Evolutionary conservation across 768 basidiomycete genomes (phyloP).

Genomic region (Dentipellis sp.): DNA sequence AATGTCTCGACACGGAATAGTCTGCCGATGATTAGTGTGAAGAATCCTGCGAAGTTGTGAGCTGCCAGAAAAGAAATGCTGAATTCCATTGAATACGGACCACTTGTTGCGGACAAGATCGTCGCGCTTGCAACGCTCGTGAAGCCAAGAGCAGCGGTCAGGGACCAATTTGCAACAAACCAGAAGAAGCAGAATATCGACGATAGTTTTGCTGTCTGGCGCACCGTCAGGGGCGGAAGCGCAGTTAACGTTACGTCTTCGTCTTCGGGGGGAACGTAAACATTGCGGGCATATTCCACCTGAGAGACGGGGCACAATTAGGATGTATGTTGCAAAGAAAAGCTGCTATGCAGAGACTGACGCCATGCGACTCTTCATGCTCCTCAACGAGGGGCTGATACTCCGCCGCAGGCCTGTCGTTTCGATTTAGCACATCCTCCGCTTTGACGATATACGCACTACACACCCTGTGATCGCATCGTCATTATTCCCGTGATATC

Average conservation of each 20-base stretch:
- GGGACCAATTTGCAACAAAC: constrained; percentile 91
- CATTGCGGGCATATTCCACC: not conserved
- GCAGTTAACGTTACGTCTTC: not conserved
- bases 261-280: not conserved
- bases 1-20: constrained; percentile 75
- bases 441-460: not conserved
- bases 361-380: too few relatives aligned
- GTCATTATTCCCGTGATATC: not conserved
- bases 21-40: constrained; percentile 80
- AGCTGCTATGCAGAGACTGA: too few relatives aligned
- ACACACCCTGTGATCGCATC: not conserved
- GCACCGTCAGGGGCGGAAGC: constrained; percentile 39
- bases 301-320: too few relatives aligned
- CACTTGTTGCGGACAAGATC: constrained; percentile 82
- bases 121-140: constrained; percentile 95
- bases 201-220: constrained; percentile 74
- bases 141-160: constrained; percentile 76
- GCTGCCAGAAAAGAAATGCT: not conserved
- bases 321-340: too few relatives aligned
- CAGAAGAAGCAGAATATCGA: constrained; percentile 79
- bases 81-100: constrained; percentile 32
- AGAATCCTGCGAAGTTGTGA: constrained; percentile 57
- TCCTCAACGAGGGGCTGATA: constrained; percentile 22
- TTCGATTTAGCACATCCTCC: too few relatives aligned
- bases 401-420: constrained; percentile 12